A percentile compares a stretch with the other conserved stretches of the same genome.
Conservation (phyloP, 2,329 filamentous ascomycete species). For the Colletotrichum cuscutae region DNA sequence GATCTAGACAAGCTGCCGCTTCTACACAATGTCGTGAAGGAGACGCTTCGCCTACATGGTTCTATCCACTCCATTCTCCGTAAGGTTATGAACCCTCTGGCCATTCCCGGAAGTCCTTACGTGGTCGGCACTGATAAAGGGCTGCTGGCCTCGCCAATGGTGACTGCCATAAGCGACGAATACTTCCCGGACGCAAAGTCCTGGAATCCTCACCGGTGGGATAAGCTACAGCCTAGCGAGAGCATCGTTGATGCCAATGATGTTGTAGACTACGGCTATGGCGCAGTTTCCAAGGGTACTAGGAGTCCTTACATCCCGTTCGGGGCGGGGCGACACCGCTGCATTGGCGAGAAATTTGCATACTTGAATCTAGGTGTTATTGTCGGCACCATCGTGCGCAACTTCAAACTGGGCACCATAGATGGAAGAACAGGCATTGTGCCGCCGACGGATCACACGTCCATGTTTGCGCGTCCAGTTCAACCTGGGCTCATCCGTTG, state of each 20-base stretch:
- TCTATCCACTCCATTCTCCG: constrained; percentile 53
- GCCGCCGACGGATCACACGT: neutral
- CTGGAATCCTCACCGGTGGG: neutral
- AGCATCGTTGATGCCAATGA: neutral
- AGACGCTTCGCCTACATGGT: constrained; percentile 76
- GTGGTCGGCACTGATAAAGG: constrained; percentile 54
- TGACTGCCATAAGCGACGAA: constrained; percentile 59
- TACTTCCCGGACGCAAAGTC: constrained; percentile 60
- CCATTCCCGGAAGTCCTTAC: neutral
- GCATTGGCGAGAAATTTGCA: neutral
- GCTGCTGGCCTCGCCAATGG: constrained; percentile 54
- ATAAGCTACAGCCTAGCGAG: neutral
- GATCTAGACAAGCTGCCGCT: neutral
- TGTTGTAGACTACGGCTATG: neutral
- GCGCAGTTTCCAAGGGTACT: neutral
- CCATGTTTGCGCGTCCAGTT: neutral
- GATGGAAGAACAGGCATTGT: neutral
- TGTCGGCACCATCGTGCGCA: neutral
- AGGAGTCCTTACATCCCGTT: neutral
- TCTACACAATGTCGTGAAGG: constrained; percentile 61
- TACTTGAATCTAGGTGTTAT: neutral
- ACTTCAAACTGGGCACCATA: neutral
- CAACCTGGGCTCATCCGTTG: neutral
- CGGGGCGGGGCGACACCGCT: neutral
- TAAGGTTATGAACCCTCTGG: neutral